Evolutionary conservation across 352 stramenopile species (phyloP).

Genomic region (Phytophthora uliginosa): DNA sequence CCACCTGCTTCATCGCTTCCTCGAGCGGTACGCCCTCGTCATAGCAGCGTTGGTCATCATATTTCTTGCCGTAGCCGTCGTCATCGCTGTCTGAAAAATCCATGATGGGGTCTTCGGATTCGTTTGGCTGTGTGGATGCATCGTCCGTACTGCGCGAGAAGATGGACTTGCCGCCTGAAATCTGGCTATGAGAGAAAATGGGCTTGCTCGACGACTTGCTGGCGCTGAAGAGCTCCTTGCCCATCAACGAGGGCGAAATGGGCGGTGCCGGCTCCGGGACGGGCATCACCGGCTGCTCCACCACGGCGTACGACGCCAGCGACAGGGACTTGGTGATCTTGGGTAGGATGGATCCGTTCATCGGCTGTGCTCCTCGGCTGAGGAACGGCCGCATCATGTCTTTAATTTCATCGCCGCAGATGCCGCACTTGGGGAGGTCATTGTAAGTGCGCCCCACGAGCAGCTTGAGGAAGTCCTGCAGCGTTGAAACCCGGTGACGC

Average conservation of each 20-base stretch:
- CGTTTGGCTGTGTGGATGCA: slow-evolving; percentile 58
- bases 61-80: slow-evolving; percentile 55
- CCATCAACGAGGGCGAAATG: slow-evolving; percentile 37
- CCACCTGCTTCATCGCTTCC: slow-evolving; percentile 85
- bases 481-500: slow-evolving; percentile 65
- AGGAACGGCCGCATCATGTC: slow-evolving; percentile 83
- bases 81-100: slow-evolving; percentile 54
- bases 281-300: slow-evolving; percentile 49
- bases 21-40: slow-evolving; percentile 75
- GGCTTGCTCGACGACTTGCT: slow-evolving; percentile 49
- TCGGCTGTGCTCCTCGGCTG: slow-evolving; percentile 78
- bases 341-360: slow-evolving; percentile 71
- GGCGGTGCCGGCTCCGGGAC: slow-evolving; percentile 38
- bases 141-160: slow-evolving; percentile 46
- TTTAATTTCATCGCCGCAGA: slow-evolving; percentile 75
- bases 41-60: slow-evolving; percentile 71
- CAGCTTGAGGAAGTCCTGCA: slow-evolving; percentile 84
- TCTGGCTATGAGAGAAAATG: slow-evolving; percentile 50
- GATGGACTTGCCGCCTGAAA: slow-evolving; percentile 41
- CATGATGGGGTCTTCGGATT: slow-evolving; percentile 62
- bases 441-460: slow-evolving; percentile 78
- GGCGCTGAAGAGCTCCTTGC: slow-evolving; percentile 44
- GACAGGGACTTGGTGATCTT: slow-evolving; percentile 85
- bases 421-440: slow-evolving; percentile 76
- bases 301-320: slow-evolving; percentile 68